phyloP scores from a whole-genome alignment of 129 eudicot species.

The Erigeron canadensis region DNA sequence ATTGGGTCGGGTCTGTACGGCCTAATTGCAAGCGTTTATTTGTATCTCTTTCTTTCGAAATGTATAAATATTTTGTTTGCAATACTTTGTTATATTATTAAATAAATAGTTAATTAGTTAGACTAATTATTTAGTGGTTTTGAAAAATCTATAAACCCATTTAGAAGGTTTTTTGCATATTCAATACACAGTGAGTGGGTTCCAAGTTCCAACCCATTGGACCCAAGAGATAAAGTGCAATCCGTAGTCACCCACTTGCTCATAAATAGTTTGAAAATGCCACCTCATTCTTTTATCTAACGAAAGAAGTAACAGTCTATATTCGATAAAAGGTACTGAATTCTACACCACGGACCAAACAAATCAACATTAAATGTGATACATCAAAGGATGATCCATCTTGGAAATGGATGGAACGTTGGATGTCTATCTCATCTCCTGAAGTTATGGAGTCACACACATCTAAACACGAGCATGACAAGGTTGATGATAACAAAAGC shows the following conservation, averaged over 20 bases:
- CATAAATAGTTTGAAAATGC: neutral
- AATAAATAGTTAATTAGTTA: neutral
- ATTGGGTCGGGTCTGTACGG: neutral
- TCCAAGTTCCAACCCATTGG: neutral
- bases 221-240: neutral
- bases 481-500: slow-evolving; percentile 22
- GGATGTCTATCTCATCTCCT: slow-evolving; percentile 65
- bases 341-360: slow-evolving; percentile 53
- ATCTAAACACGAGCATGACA: slow-evolving; percentile 29
- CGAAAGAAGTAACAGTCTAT: neutral
- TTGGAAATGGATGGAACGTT: slow-evolving; percentile 90
- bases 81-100: neutral
- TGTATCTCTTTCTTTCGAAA: neutral
- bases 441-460: slow-evolving; percentile 28
- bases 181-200: neutral
- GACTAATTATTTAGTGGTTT: neutral
- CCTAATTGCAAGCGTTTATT: neutral
- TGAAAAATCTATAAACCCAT: neutral
- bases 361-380: slow-evolving; percentile 60
- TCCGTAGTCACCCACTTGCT: neutral
- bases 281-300: slow-evolving; percentile 5
- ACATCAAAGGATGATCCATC: slow-evolving; percentile 56
- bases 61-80: neutral
- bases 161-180: neutral
- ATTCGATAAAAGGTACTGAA: slow-evolving; percentile 56